Base-by-base conservation (phyloP, 768 basidiomycete genomes). In the Leccinum subtestaceum region DNA sequence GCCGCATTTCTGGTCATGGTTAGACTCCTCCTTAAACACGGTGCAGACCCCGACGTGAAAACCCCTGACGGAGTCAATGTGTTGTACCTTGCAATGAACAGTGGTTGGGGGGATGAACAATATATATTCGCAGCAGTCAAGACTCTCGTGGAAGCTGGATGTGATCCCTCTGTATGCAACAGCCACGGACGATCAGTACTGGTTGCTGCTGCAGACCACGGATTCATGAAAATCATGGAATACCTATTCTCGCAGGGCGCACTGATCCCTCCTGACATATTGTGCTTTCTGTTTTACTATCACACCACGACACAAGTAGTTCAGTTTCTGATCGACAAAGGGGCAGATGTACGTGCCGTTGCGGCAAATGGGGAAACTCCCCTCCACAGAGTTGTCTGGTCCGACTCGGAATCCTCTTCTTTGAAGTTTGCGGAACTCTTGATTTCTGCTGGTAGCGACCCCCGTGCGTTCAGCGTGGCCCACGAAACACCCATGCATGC, bases 61-160 rank as follows among this genome's bases (percentile, higher is more conserved):
- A 40, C 38, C 8, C 38, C 38, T 2, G 6, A 40, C 9, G 38
- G 38, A n/a, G 17, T 8, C 38, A n/a, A n/a, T 15, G 38, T 7
- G 40, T n/a, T 40, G n/a, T 5, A 34, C 34, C 12, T 34, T 34
- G 34, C 34, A 34, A 34, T 32, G 4, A 0, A 4, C 9, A 2
- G 4, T 43, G 9, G 0, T 3, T 0, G 0, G 7, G 1, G 1
- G 7, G 36, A 17, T 17, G 8, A 40, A 40, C 0, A 9, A 40
- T 8, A 13, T 11, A 11, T 0, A 17, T 45, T 45, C 2, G 4
- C 10, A 11, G 19, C 5, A n/a, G 21, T 47, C 46, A 47, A 47
- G 46, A 23, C 21, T 7, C 46, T 47, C 7, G 13, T 47, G 6
- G 6, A 0, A 11, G 46, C 46, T 7, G 46, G 46, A 47, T 47